Conservation (phyloP, 164 flowering plant species). For the Malania oleifera region DNA sequence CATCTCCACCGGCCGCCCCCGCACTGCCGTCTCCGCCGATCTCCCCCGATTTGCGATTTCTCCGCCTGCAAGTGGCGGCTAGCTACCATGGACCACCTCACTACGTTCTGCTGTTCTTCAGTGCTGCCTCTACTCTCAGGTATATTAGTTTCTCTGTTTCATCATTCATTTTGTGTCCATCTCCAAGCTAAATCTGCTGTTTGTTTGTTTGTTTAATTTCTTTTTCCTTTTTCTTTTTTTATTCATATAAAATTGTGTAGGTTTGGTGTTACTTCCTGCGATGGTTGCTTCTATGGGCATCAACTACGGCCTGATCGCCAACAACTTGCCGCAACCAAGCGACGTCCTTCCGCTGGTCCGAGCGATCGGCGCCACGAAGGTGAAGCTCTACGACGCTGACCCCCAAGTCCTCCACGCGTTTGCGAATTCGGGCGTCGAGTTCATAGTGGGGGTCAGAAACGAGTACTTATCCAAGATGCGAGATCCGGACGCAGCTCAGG, state of each 20-base stretch:
- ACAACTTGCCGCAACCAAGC: constrained; percentile 59
- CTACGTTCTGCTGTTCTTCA: constrained; percentile 5
- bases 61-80: too few species aligned
- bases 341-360: constrained; percentile 44
- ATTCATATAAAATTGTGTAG: neutral
- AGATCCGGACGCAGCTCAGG: constrained; percentile 34
- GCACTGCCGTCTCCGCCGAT: too few species aligned
- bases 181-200: too few species aligned
- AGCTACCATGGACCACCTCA: constrained; percentile 10
- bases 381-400: constrained; percentile 71
- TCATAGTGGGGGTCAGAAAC: constrained; percentile 49
- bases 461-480: constrained; percentile 38
- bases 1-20: too few species aligned
- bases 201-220: too few species aligned
- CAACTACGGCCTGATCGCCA: constrained; percentile 69
- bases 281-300: constrained; percentile 40
- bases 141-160: neutral
- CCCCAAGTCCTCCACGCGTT: constrained; percentile 51
- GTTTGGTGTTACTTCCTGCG: constrained; percentile 12
- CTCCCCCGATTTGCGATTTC: too few species aligned
- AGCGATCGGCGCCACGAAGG: constrained; percentile 40
- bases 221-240: neutral
- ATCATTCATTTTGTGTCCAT: too few species aligned
- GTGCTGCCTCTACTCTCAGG: constrained; percentile 8
- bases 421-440: constrained; percentile 47